Evolutionary conservation across 441 rosid genomes (phyloP).

Genomic region (Croton laevigatus): DNA sequence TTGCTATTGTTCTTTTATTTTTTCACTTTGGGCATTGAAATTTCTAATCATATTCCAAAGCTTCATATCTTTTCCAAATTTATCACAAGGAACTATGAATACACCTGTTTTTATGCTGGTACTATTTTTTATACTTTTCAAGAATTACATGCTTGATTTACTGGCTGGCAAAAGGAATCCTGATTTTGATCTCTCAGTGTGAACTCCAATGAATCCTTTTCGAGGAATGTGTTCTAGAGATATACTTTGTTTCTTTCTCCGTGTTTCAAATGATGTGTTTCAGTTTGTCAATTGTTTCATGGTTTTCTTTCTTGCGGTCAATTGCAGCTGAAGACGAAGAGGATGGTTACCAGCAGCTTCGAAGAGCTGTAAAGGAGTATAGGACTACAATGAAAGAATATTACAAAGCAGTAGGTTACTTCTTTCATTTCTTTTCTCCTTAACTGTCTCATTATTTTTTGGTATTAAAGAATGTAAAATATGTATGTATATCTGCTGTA

Average conservation of each 20-base stretch:
- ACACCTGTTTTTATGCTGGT: not conserved
- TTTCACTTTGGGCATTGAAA: not conserved
- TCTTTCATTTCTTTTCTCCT: not conserved
- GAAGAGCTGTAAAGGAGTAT: slow-evolving; percentile 51
- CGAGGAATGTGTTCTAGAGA: not conserved
- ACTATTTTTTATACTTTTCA: not conserved
- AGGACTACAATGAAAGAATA: slow-evolving; percentile 53
- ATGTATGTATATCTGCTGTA: slow-evolving; percentile 3
- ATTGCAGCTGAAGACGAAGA: slow-evolving; percentile 41
- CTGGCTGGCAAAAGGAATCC: not conserved
- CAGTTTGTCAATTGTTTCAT: not conserved
- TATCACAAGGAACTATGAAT: not conserved
- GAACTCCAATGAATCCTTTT: not conserved
- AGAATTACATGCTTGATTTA: not conserved
- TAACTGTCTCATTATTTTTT: not conserved
- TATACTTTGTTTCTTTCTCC: not conserved
- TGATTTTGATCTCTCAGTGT: not conserved
- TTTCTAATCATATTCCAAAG: not conserved
- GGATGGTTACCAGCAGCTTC: slow-evolving; percentile 49
- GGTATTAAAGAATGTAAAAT: not conserved
- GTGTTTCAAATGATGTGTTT: not conserved
- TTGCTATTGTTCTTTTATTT: not conserved
- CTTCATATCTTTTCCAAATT: not conserved
- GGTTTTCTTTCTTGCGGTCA: slow-evolving; percentile 15
- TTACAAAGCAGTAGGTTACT: slow-evolving; percentile 45